Evolutionary conservation across 2,329 filamentous ascomycete genomes (phyloP), one percentile per base, ranked within the genome.

Genomic region (Trichoderma simmonsii): DNA sequence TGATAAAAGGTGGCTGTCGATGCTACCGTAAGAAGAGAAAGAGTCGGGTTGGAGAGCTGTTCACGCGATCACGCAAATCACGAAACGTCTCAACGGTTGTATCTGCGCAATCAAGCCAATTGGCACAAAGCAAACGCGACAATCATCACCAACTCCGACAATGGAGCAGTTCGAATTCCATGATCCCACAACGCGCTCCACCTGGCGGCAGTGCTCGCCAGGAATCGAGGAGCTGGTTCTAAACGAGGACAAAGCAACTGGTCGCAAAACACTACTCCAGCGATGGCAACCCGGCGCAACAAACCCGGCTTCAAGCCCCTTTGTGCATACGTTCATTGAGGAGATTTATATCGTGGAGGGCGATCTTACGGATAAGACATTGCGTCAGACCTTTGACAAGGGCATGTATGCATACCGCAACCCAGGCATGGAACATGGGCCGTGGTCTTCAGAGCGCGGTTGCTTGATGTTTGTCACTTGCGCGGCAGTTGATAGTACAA

Each of bases 351-450:
- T 83, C 51, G 73, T 80, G 18, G 78, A 81, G 39, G 81, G 80
- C 15, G 79, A 80, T 54, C 71, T 83, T 67, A 77, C 77, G 71
- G 81, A 82, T 74, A 74, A 76, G 51, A 76, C 75, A 18, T 75
- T 81, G 9, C 73, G 70, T 21, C 74, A 78, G 66, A 73, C 76
- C 9, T 83, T 79, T 79, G 72, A 77, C 14, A 77, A 78, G 62
- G 81, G 81, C 48, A 77, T 79, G 4, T 83, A 83, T 77, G 82
- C 81, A 15, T 83, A 83, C 73, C 78, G 81, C 24, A 77, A 80
- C 63, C 80, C 81, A 15, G 81, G 80, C 11, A 83, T 82, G 81
- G 74, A 80, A 72, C 80, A 83, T 76, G 82, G 82, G 0, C 82
- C 80, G 14, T 83, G 82, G 71, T 74, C 73, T 69, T 80, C 78